Evolutionary conservation across 331 rosid species (phyloP), one percentile per base, ranked within the genome.

Genomic region (Malus hybrid): DNA sequence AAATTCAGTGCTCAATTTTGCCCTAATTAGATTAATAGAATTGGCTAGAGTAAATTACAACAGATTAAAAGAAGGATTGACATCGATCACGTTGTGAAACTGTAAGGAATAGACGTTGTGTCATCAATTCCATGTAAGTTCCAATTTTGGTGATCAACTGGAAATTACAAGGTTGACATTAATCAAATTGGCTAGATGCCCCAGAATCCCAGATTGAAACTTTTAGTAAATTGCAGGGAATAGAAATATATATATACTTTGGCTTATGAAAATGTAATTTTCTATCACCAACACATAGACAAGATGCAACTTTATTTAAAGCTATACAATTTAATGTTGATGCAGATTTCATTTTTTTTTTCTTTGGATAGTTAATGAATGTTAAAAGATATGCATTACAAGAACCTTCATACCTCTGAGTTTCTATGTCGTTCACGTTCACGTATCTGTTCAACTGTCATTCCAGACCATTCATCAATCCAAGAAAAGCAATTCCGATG

Each of bases 401-500:
- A 57, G 36, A 57, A 48, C 65, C 14, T 34, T 69, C 72, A 11
- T 80, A 84, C 87, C 87, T 84, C 77, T 9, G 77, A 80, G 22
- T 73, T 48, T 42, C 69, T 77, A 50, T 18, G 63, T 56, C 34
- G 85, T 73, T 84, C 85, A 70, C 72, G 42, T 72, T 84, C 76
- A 44, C 67, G 85, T 70, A 84, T 64, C 29, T 81, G 83, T 52
- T 78, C 66, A 29, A 78, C 50, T 18, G 85, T 81, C 88, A 84
- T 70, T 44, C 88, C 88, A 10, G 67, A 81, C 88, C 88, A 84
- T 70, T 81, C 81, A 69, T 84, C 88, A 5, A 84, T 81, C 88
- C 88, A 84, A 59, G 81, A 64, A 66, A 78, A 81, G 68, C 88
- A 84, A 54, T 80, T 84, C 27, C 76, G 76, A 69, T 84, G 85